Evolutionary conservation across 805 yeast species (phyloP).

Genomic region (Nakazawaea laoshanensis): DNA sequence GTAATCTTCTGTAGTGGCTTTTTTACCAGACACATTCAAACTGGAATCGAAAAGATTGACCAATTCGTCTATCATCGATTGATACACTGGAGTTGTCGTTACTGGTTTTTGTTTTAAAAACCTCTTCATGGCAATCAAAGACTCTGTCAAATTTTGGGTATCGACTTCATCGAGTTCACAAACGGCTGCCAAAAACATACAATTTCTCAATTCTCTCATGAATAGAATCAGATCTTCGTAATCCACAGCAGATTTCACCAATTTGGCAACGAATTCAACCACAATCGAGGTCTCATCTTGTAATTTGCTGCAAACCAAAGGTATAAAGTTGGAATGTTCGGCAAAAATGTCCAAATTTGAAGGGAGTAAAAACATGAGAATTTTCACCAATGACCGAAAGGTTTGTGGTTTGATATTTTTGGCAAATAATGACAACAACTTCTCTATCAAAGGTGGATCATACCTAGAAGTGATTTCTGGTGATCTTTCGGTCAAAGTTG

Average conservation of each 20-base stretch:
- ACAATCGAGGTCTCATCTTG: neutral
- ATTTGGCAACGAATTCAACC: conserved; percentile 8
- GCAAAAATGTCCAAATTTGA: conserved; percentile 2
- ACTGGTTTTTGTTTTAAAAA: conserved; percentile 26
- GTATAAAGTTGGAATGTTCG: conserved; percentile 8
- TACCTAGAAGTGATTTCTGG: conserved; percentile 28
- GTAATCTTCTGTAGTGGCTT: conserved; percentile 34
- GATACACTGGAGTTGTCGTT: conserved; percentile 31
- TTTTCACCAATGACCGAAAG: conserved; percentile 34
- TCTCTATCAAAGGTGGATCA: conserved; percentile 30
- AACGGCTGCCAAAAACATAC: conserved; percentile 26
- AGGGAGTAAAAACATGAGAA: conserved; percentile 16
- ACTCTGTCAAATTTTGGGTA: conserved; percentile 2
- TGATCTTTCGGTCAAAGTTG: conserved; percentile 40
- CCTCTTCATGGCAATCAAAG: conserved; percentile 20
- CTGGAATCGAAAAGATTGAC: conserved; percentile 29
- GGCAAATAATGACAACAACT: conserved; percentile 32
- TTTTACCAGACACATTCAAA: conserved; percentile 32
- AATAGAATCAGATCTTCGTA: conserved; percentile 27
- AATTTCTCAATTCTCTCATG: conserved; percentile 37
- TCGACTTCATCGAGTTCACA: conserved; percentile 8
- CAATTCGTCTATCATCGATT: conserved; percentile 30
- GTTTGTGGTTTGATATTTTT: conserved; percentile 34
- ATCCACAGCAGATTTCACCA: conserved; percentile 11
- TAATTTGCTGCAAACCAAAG: conserved; percentile 5